Evolutionary conservation across 768 basidiomycete species (phyloP), one percentile per base, ranked within the genome.

Genomic region (Krasilnikovozyma curviuscula): DNA sequence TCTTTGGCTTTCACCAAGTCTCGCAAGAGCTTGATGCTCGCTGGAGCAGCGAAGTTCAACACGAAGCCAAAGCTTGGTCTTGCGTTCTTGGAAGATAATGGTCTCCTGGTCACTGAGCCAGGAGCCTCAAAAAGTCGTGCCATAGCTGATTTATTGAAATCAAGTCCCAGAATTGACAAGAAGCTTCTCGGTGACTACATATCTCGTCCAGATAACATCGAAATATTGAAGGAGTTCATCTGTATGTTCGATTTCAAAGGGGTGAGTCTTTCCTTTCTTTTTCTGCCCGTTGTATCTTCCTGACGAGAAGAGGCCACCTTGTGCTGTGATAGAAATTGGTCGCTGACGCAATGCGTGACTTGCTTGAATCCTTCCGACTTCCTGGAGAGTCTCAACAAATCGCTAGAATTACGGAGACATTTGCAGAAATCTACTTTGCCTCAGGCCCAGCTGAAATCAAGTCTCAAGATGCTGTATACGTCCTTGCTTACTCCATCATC

Each of bases 331-430:
- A 95, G 88, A 91, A 91, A 81, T 75, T 79, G 14, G 73, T 93
- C 52, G 88, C 85, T 14, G 93, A 98, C 52, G 91, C 88, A 1
- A 79, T 98, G 80, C 76, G 93, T 21, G 88, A 95, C 60, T 67
- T 97, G 49, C 70, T 98, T 9, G 93, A 97, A 61, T 71, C 78
- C 6, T 95, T 98, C 70, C 74, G 93, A 48, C 70, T 98, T 32
- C 93, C 93, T 1, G 93, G 93, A 44, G 93, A 98, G 61, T 60
- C 84, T 7, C 89, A 95, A 59, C 93, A 93, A 54, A 98, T 98
- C 53, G 67, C 74, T 18, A 73, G 89, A 5, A 93, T 98, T 40
- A 84, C 93, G 5, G 91, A 93, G 63, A 84, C 79, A 1, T 98
- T 97, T 62, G 88, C 93, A 1, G 75, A 83, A 19, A 74, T 77